Conservation (phyloP, 805 yeast species). For the Phaffomyces antillensis region DNA sequence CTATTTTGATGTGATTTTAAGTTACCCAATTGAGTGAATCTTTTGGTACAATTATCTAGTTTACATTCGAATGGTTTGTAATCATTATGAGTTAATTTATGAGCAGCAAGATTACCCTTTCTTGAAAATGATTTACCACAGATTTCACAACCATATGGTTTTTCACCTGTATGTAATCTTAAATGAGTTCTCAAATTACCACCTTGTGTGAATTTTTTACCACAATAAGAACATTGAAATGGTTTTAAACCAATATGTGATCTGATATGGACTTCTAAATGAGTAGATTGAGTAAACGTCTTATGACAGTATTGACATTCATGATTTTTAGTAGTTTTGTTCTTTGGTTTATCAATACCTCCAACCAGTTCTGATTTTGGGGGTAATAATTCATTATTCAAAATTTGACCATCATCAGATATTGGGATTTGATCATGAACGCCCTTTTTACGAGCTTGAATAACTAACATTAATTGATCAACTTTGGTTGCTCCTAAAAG, state of each 20-base stretch:
- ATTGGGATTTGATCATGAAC: conserved; percentile 56
- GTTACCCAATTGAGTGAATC: conserved; percentile 88
- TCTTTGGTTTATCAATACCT: conserved; percentile 63
- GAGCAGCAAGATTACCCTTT: conserved; percentile 90
- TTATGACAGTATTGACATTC: conserved; percentile 75
- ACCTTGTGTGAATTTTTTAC: conserved; percentile 81
- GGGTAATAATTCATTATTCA: conserved; percentile 50
- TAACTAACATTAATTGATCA: conserved; percentile 84
- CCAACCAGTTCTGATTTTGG: conserved; percentile 65
- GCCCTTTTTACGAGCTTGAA: conserved; percentile 81
- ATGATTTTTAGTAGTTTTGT: conserved; percentile 43
- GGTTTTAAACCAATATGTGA: conserved; percentile 87
- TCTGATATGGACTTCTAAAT: conserved; percentile 81
- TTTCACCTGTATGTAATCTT: conserved; percentile 86
- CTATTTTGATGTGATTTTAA: conserved; percentile 91
- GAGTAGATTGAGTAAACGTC: conserved; percentile 83
- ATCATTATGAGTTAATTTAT: conserved; percentile 72
- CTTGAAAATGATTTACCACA: conserved; percentile 79
- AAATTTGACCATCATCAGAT: conserved; percentile 61
- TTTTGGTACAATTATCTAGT: conserved; percentile 74
- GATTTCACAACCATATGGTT: conserved; percentile 74
- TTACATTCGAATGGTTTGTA: conserved; percentile 73
- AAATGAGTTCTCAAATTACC: conserved; percentile 84
- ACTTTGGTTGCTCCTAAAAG: conserved; percentile 81
- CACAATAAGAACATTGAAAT: conserved; percentile 70